A percentile compares a stretch with the other conserved stretches of the same genome.
Evolutionary conservation across 2,329 filamentous ascomycete species (phyloP).

Genomic region (Zasmidium angulare): DNA sequence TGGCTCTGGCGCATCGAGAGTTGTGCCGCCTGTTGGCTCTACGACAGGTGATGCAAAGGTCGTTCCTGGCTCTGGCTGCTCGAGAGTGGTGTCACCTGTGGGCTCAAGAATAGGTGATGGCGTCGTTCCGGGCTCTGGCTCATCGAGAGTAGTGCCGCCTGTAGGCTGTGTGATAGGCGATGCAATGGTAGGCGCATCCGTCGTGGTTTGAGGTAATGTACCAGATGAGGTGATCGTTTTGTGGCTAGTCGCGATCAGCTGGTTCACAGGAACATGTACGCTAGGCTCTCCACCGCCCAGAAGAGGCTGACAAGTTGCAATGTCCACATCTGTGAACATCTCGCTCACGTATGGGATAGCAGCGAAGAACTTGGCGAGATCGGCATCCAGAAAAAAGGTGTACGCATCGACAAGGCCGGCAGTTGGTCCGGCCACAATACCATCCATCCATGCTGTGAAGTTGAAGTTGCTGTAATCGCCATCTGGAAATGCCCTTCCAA

Average conservation of each 20-base stretch:
- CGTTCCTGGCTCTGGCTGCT: background rate
- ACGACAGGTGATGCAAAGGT: background rate
- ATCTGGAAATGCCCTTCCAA: slow-evolving; percentile 10
- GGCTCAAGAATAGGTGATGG: background rate
- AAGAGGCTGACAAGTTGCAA: slow-evolving; percentile 3
- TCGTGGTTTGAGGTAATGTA: slow-evolving; percentile 4
- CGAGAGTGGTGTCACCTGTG: background rate
- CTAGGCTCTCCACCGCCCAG: slow-evolving; percentile 11
- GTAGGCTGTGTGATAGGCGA: background rate
- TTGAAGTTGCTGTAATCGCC: slow-evolving; percentile 15
- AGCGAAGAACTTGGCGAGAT: slow-evolving; percentile 8
- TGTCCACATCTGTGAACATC: slow-evolving; percentile 4
- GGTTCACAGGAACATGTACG: slow-evolving; percentile 14
- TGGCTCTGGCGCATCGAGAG: background rate
- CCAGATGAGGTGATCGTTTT: slow-evolving; percentile 9
- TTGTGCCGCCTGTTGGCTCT: no score
- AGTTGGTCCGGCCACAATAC: background rate
- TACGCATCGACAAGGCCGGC: slow-evolving; percentile 9
- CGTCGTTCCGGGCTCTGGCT: background rate
- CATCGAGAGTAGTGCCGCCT: background rate
- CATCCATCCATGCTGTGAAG: slow-evolving; percentile 10
- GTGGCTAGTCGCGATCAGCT: slow-evolving; percentile 10
- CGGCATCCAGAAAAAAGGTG: slow-evolving; percentile 8
- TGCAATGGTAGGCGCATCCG: background rate
- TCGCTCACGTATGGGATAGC: slow-evolving; percentile 4